These are phyloP conservation scores for Mortierella sp. DNA, from an alignment of 371 early-diverging fungal species.

Conservation along the genomic window DNA sequence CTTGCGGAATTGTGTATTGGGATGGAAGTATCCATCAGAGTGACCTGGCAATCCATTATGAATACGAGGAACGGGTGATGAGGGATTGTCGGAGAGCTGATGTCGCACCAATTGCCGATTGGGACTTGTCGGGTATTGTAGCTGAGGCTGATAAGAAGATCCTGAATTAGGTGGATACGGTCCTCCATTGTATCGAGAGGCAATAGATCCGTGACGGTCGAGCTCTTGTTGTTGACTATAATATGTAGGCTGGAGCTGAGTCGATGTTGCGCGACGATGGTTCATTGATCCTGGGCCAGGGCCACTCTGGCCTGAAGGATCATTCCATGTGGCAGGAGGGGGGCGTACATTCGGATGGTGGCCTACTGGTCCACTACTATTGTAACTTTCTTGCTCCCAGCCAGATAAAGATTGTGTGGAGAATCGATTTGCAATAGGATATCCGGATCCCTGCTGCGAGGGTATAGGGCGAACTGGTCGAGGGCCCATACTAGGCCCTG, in stretches of 20 bases:
- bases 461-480: slow-evolving; percentile 23
- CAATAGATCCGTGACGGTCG: slow-evolving; percentile 40
- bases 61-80: slow-evolving; percentile 10
- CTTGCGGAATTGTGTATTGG: slow-evolving; percentile 25
- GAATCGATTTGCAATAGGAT: slow-evolving; percentile 40
- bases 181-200: slow-evolving; percentile 29
- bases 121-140: slow-evolving; percentile 20
- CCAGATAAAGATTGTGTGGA: slow-evolving; percentile 50
- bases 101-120: slow-evolving; percentile 44
- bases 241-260: slow-evolving; percentile 46
- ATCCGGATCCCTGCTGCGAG: slow-evolving; percentile 17
- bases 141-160: slow-evolving; percentile 28
- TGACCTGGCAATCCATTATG: slow-evolving; percentile 18
- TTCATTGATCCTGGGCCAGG: slow-evolving; percentile 16
- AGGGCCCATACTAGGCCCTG: slow-evolving; percentile 29
- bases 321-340: slow-evolving; percentile 33
- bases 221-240: slow-evolving; percentile 22
- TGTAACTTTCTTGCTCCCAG: slow-evolving; percentile 41
- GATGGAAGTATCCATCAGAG: slow-evolving; percentile 33
- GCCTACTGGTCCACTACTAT: slow-evolving; percentile 23
- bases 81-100: slow-evolving; percentile 34
- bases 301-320: slow-evolving; percentile 24
- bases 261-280: slow-evolving; percentile 46
- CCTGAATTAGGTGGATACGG: slow-evolving; percentile 28
- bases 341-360: slow-evolving; percentile 36